A percentile compares a stretch with the other conserved stretches of the same genome.
These are phyloP conservation scores for Hypomontagnella submonticulosa DNA, from an alignment of 495 filamentous ascomycete genomes.

Conservation along the genomic window DNA sequence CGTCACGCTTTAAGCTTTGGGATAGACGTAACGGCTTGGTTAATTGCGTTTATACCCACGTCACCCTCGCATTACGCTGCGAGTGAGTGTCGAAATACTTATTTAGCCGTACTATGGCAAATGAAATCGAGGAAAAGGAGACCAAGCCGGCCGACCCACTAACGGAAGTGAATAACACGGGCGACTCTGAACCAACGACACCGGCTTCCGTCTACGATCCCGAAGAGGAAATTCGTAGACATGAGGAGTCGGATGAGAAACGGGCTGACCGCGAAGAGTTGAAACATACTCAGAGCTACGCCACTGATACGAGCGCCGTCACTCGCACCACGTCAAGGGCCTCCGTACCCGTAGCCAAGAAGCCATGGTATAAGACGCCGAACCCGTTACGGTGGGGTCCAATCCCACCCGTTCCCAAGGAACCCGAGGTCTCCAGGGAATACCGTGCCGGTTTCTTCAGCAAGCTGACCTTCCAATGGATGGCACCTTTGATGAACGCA, in stretches of 20 bases:
- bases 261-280: slow-evolving; percentile 46
- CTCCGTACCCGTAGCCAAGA: slow-evolving; percentile 49
- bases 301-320: slow-evolving; percentile 58
- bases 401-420: slow-evolving; percentile 69
- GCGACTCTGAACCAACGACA: slow-evolving; percentile 31
- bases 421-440: slow-evolving; percentile 65
- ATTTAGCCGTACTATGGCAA: slow-evolving; percentile 43
- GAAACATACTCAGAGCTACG: slow-evolving; percentile 56
- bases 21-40: slow-evolving; percentile 4
- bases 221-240: slow-evolving; percentile 45
- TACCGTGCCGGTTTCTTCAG: slow-evolving; percentile 69
- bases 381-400: slow-evolving; percentile 72
- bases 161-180: slow-evolving; percentile 31
- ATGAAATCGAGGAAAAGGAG: slow-evolving; percentile 43
- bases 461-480: slow-evolving; percentile 72
- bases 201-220: slow-evolving; percentile 26
- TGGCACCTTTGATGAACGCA: slow-evolving; percentile 74
- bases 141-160: slow-evolving; percentile 38
- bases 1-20: background rate
- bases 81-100: slow-evolving; percentile 16
- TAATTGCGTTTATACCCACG: slow-evolving; percentile 7
- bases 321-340: slow-evolving; percentile 40
- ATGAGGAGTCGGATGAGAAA: slow-evolving; percentile 44
- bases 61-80: slow-evolving; percentile 19
- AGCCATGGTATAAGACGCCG: slow-evolving; percentile 67